Conservation (phyloP, 768 basidiomycete genomes). For the Rhodotorula diobovata region DNA sequence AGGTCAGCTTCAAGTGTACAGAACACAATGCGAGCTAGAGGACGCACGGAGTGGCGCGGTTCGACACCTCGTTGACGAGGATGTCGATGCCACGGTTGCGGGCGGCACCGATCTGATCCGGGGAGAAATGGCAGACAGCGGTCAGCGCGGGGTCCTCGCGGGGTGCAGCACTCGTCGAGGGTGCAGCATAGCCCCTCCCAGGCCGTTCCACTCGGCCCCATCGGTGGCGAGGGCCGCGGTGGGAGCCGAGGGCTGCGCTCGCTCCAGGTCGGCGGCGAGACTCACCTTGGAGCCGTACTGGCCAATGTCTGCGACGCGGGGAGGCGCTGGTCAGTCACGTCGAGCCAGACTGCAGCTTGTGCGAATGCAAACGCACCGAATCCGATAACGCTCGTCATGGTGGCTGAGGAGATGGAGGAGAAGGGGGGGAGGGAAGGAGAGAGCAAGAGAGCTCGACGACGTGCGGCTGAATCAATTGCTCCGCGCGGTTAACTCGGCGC, state of each 20-base stretch:
- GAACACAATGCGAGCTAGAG: background rate
- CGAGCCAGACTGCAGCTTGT: background rate
- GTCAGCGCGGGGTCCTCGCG: background rate
- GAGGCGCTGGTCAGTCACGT: background rate
- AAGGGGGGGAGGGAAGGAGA: no score
- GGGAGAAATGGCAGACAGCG: no score
- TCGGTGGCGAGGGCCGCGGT: background rate
- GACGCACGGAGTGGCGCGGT: slow-evolving; percentile 86
- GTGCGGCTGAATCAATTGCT: no score
- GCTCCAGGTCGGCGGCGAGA: background rate
- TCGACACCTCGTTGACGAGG: slow-evolving; percentile 95
- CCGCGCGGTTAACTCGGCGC: no score
- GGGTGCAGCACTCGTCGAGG: no score
- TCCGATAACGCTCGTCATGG: slow-evolving; percentile 35
- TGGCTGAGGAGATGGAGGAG: background rate
- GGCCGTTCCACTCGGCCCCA: rapidly evolving
- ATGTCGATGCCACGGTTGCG: slow-evolving; percentile 78
- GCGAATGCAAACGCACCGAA: slow-evolving; percentile 12
- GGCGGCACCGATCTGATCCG: slow-evolving; percentile 39
- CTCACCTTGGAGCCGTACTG: slow-evolving; percentile 40
- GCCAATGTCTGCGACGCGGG: slow-evolving; percentile 31
- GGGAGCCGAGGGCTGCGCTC: background rate
- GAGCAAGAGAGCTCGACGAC: no score
- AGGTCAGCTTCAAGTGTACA: no score
- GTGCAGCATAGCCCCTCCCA: background rate